Evolutionary conservation across 371 early-diverging fungal species (phyloP), one percentile per base, ranked within the genome.

Genomic region (Mortierella sp.): DNA sequence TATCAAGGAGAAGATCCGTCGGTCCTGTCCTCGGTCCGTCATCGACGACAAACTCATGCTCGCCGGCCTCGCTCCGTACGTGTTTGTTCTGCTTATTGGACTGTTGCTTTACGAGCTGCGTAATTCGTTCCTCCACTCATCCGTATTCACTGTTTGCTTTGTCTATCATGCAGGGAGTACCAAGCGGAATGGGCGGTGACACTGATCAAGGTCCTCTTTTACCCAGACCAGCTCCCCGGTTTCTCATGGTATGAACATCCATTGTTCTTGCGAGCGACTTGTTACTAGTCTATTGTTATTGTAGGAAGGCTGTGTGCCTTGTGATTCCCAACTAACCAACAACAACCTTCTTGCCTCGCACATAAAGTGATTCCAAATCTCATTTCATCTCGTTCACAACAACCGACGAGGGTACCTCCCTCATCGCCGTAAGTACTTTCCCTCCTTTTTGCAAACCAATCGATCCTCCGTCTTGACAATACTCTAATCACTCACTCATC

Each of bases 351-450:
- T 68, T 35, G 14, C 24, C 1, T 24, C 24, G 51, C 18, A 41
- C 10, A 7, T 35, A 7, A n/a, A 78, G 83, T 35, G 49, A 63
- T 24, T n/a, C 71, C 21, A 77, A 77, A 56, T 77, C 84, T 1
- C 68, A 86, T 12, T 90, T 90, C 77, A 89, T 90, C 51, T 90
- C 90, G 49, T 91, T 91, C 76, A 91, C 92, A 5, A 77, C 88
- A n/a, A 89, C 90, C 1, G 88, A 89, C 58, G 92, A 91, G 51
- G 92, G 92, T 49, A 88, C 91, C 3, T 91, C 91, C 1, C 82
- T 91, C 32, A 89, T 91, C n/a, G 89, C 89, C 4, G 91, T 85
- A 73, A 48, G 73, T 51, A 21, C 7, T 6, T 2, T 35, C 6
- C 63, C 2, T 6, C 21, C 32, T 18, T 11, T 58, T 29, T 38